Percentiles rank a stretch among this genome's conserved stretches.
phyloP scores from a whole-genome alignment of 768 basidiomycete species.

The Kockovaella imperatae region DNA sequence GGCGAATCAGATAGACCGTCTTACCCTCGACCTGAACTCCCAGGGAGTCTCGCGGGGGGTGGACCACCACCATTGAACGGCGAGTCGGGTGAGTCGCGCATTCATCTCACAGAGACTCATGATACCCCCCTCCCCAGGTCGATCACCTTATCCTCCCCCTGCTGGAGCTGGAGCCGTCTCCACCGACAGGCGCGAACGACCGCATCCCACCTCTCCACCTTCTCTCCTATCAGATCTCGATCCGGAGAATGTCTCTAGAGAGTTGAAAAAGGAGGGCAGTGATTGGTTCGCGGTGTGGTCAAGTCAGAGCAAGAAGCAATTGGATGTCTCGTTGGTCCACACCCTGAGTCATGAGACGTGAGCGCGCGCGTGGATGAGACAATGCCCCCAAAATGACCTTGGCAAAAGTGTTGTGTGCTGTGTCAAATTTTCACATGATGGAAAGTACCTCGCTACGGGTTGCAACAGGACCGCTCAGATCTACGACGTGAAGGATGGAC shows the following conservation, averaged over 20 bases:
- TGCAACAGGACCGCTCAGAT: slow-evolving; percentile 95
- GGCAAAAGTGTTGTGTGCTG: slow-evolving; percentile 69
- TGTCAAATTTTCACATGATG: slow-evolving; percentile 88
- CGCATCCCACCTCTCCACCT: slow-evolving; percentile 35
- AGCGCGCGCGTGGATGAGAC: too few relatives aligned
- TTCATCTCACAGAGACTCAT: slow-evolving; percentile 22
- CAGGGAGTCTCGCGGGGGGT: slow-evolving; percentile 15
- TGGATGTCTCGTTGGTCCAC: slow-evolving; percentile 75
- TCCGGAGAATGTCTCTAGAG: slow-evolving; percentile 44
- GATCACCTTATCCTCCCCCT: slow-evolving; percentile 30
- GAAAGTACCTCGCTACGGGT: slow-evolving; percentile 85
- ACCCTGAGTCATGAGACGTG: slow-evolving; percentile 87
- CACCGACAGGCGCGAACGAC: slow-evolving; percentile 32
- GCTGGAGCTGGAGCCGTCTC: slow-evolving; percentile 16
- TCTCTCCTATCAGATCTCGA: slow-evolving; percentile 43
- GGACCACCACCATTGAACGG: slow-evolving; percentile 43
- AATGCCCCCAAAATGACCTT: neutral
- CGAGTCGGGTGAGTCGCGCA: slow-evolving; percentile 38
- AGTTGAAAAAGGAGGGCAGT: slow-evolving; percentile 58
- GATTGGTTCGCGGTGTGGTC: slow-evolving; percentile 91
- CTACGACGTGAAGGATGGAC: slow-evolving; percentile 81
- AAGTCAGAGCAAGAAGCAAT: slow-evolving; percentile 63
- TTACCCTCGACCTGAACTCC: slow-evolving; percentile 28
- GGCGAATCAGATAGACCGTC: slow-evolving; percentile 31
- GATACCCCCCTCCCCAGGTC: slow-evolving; percentile 40